These are phyloP conservation scores for Miamiensis avidus DNA, from an alignment of 169 alveolate species.

Conservation along the genomic window DNA sequence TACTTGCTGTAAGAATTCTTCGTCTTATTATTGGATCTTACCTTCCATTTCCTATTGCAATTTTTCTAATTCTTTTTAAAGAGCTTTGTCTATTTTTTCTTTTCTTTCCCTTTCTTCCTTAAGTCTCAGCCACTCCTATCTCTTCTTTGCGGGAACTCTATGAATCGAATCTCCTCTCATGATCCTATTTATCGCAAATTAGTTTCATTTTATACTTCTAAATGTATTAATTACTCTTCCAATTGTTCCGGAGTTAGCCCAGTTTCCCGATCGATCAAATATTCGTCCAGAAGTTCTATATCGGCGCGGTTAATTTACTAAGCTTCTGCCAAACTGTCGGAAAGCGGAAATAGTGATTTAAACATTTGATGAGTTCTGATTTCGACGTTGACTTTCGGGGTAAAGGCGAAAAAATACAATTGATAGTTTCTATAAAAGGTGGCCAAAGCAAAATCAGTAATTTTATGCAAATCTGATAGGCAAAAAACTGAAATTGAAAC, in stretches of 20 bases:
- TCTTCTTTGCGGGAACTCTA: constrained; percentile 23
- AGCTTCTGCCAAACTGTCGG: constrained; percentile 13
- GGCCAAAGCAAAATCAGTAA: background rate
- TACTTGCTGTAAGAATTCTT: background rate
- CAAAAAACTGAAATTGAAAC: constrained; percentile 2
- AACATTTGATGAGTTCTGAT: constrained; percentile 20
- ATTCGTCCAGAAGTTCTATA: background rate
- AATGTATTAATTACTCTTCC: constrained; percentile 16
- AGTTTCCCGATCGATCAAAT: constrained; percentile 25
- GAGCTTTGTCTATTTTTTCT: constrained; percentile 16
- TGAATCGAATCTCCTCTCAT: constrained; percentile 31
- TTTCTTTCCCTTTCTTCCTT: constrained; percentile 29
- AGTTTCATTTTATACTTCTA: background rate
- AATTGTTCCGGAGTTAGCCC: constrained; percentile 31
- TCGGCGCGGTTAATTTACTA: background rate
- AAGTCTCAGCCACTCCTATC: constrained; percentile 27
- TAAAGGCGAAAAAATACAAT: constrained; percentile 18
- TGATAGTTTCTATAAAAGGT: constrained; percentile 22
- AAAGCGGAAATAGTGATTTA: constrained; percentile 19
- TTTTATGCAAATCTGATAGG: constrained; percentile 4
- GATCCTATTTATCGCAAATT: background rate
- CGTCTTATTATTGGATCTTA: constrained; percentile 17
- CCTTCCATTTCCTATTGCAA: background rate
- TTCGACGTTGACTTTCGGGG: constrained; percentile 19
- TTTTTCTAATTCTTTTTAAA: constrained; percentile 18